These are phyloP conservation scores for Inga leiocalycina DNA, from an alignment of 306 rosid species.

Conservation along the genomic window DNA sequence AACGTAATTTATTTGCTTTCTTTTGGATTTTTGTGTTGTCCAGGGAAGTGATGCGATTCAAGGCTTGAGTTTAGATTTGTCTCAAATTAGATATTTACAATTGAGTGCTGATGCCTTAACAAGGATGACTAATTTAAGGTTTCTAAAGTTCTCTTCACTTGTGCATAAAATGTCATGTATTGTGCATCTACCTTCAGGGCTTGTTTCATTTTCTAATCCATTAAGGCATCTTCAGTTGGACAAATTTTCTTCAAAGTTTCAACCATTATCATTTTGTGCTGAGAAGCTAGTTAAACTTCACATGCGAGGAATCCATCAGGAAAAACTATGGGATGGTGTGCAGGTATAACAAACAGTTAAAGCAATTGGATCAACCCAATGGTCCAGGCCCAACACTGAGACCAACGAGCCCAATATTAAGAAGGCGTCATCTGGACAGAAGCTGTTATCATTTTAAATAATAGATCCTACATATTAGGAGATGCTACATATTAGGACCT, in stretches of 20 bases:
- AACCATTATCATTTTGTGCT: slow-evolving; percentile 28
- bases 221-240: slow-evolving; percentile 33
- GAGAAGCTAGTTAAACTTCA: slow-evolving; percentile 6
- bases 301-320: background rate
- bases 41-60: slow-evolving; percentile 22
- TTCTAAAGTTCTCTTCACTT: background rate
- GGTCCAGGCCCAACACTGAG: no score
- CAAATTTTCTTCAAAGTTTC: slow-evolving; percentile 11
- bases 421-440: no score
- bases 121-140: slow-evolving; percentile 2
- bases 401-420: no score
- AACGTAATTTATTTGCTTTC: background rate
- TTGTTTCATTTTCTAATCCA: slow-evolving; percentile 8
- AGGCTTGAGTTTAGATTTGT: slow-evolving; percentile 24
- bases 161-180: background rate
- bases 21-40: background rate
- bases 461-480: no score
- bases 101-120: slow-evolving; percentile 1
- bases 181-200: background rate
- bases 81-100: background rate
- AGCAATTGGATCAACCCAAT: no score
- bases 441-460: no score
- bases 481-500: no score
- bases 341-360: background rate
- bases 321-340: slow-evolving; percentile 21